Percentiles rank a stretch among this genome's conserved stretches.
Evolutionary conservation across 140 eudicot species (phyloP).

Genomic region (Oenanthe javanica): DNA sequence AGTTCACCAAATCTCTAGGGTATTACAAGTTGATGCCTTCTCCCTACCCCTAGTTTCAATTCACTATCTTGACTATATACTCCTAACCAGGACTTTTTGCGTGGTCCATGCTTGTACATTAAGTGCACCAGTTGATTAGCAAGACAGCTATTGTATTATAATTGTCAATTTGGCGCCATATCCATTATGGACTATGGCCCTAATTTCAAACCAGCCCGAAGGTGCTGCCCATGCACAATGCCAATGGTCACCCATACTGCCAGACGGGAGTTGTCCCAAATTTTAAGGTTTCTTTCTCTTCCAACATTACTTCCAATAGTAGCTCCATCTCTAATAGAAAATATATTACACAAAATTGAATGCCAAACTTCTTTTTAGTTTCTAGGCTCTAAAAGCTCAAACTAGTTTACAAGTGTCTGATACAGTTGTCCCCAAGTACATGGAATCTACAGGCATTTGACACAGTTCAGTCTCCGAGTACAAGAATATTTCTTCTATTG

Average conservation of each 20-base stretch:
- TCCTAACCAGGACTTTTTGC: neutral
- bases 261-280: neutral
- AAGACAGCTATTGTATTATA: neutral
- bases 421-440: neutral
- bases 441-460: neutral
- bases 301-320: neutral
- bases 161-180: slow-evolving; percentile 1
- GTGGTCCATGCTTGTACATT: neutral
- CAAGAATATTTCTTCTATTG: neutral
- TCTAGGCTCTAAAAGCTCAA: neutral
- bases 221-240: neutral
- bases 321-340: neutral
- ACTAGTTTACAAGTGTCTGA: neutral
- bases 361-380: neutral
- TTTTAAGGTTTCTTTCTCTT: neutral
- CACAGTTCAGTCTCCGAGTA: neutral
- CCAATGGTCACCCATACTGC: neutral
- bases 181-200: neutral
- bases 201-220: neutral
- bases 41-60: neutral
- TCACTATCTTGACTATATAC: neutral
- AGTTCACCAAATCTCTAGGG: neutral
- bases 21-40: neutral
- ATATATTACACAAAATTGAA: neutral
- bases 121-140: neutral